Evolutionary conservation across 768 basidiomycete species (phyloP).

Genomic region (Pisolithus albus): DNA sequence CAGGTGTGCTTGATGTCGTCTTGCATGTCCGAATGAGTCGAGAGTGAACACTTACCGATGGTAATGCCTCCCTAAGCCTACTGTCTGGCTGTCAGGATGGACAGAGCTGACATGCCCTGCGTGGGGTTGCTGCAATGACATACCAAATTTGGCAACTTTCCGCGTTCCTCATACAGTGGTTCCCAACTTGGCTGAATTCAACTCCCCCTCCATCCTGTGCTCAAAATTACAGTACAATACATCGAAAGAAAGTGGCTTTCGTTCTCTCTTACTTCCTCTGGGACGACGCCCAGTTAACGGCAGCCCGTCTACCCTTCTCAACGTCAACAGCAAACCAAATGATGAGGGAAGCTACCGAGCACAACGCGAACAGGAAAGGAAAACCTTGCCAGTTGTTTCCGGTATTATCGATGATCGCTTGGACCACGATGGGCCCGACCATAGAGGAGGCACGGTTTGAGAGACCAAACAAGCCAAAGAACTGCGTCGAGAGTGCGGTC

Average conservation of each 20-base stretch:
- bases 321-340: constrained; percentile 77
- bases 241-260: too few species aligned
- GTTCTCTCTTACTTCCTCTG: constrained; percentile 13
- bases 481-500: constrained; percentile 33
- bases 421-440: constrained; percentile 81
- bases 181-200: too few species aligned
- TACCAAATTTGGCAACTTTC: neutral
- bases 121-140: too few species aligned
- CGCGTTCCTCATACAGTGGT: too few species aligned
- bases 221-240: too few species aligned
- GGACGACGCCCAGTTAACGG: constrained; percentile 46
- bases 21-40: neutral
- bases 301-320: constrained; percentile 54
- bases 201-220: too few species aligned
- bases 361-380: constrained; percentile 75
- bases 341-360: constrained; percentile 54
- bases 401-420: constrained; percentile 68
- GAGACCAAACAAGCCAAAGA: constrained; percentile 82
- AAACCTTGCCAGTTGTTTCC: constrained; percentile 81
- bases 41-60: neutral
- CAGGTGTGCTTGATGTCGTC: constrained; percentile 8
- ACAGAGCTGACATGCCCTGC: neutral
- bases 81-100: neutral
- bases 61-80: neutral
- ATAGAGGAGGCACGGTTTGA: constrained; percentile 83